phyloP scores from a whole-genome alignment of 352 stramenopile species.

The Phytophthora cryptogea region DNA sequence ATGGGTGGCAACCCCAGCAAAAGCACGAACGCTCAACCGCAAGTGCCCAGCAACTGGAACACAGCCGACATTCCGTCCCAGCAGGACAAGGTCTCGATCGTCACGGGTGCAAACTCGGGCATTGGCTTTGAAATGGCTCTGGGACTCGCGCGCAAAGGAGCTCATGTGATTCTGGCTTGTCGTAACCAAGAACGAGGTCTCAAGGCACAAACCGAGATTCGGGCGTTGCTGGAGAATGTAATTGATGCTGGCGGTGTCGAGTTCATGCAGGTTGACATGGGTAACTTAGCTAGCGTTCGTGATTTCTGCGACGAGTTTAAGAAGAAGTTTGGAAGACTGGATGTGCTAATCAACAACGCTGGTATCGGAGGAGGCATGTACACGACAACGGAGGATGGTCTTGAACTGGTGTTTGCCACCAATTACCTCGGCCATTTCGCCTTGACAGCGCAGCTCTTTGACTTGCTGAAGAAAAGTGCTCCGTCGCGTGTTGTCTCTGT shows the following conservation, averaged over 20 bases:
- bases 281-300: conserved; percentile 39
- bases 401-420: conserved; percentile 59
- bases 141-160: conserved; percentile 32
- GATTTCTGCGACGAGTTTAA: conserved; percentile 39
- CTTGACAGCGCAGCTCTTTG: conserved; percentile 49
- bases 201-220: conserved; percentile 29
- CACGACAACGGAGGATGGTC: conserved; percentile 37
- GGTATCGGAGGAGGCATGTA: conserved; percentile 53
- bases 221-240: conserved; percentile 7
- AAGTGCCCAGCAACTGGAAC: no score
- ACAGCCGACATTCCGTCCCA: conserved; percentile 26
- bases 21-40: no score
- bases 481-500: conserved; percentile 39
- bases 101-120: conserved; percentile 44
- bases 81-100: conserved; percentile 35
- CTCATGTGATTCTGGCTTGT: conserved; percentile 42
- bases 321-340: conserved; percentile 29
- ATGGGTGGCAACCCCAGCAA: no score
- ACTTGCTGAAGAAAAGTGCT: conserved; percentile 32
- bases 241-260: conserved; percentile 29
- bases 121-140: conserved; percentile 39
- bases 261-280: conserved; percentile 54
- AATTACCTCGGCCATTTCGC: conserved; percentile 69
- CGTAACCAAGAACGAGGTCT: conserved; percentile 23
- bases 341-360: conserved; percentile 75